Evolutionary conservation across 2,329 filamentous ascomycete species (phyloP).

Genomic region (Colletotrichum sidae): DNA sequence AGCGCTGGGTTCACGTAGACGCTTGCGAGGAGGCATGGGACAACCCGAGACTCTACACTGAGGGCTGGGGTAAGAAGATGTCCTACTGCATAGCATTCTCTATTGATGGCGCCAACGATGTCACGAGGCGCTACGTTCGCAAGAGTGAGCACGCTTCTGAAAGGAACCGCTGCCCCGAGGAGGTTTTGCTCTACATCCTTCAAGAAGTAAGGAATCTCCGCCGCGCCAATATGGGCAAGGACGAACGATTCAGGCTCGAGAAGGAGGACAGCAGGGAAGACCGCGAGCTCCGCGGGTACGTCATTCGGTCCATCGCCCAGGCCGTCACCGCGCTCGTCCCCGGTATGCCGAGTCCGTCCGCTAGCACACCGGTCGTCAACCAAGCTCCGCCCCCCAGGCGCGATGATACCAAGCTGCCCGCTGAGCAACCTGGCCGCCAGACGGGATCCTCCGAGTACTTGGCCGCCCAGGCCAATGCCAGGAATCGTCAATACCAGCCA

Average conservation of each 20-base stretch:
- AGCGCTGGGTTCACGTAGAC: conserved; percentile 97
- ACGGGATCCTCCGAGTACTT: conserved; percentile 64
- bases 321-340: conserved; percentile 77
- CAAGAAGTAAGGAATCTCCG: conserved; percentile 90
- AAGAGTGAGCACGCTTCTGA: conserved; percentile 79
- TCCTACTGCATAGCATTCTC: conserved; percentile 98
- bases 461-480: conserved; percentile 56
- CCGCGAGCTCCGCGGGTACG: conserved; percentile 78
- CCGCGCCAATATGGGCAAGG: conserved; percentile 85
- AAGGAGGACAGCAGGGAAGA: conserved; percentile 84
- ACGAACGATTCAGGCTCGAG: conserved; percentile 83
- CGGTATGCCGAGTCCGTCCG: conserved; percentile 50
- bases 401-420: conserved; percentile 71
- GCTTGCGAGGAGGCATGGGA: conserved; percentile 96
- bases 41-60: conserved; percentile 89
- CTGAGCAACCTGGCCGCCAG: conserved; percentile 67
- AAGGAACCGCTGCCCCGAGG: conserved; percentile 84
- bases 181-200: conserved; percentile 90
- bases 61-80: conserved; percentile 97
- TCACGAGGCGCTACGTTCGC: conserved; percentile 76
- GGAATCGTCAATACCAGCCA: conserved; percentile 52
- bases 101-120: conserved; percentile 81
- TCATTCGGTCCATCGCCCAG: conserved; percentile 79
- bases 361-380: conserved; percentile 35
- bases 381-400: conserved; percentile 43